Base-by-base conservation (phyloP, 306 rosid genomes). In the Cercis canadensis region DNA sequence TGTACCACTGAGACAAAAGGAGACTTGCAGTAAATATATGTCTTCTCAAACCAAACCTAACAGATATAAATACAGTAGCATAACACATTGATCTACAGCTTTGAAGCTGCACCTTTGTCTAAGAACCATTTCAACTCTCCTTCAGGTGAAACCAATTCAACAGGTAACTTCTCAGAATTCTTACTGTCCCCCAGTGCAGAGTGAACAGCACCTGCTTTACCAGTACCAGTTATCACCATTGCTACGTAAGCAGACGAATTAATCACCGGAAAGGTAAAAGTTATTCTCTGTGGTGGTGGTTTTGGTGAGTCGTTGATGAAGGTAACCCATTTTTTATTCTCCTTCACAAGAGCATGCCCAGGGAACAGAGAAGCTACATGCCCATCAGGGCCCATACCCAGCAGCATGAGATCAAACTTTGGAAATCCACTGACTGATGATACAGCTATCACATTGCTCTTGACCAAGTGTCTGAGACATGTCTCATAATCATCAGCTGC, bases 311-410 rank as follows among this genome's bases (percentile, higher is more conserved):
- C 95, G 78, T 64, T 81, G 16, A 94, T 81, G 83, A 62, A 86
- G 74, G 92, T 62, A 40, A 94, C 97, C 99, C 99, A 94, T 74
- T 75, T 91, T 67, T 87, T 64, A 61, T 84, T 83, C 82, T 94
- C 99, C 11, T 78, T 60, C 67, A 82, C 62, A 57, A 91, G 99
- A 67, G 88, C 87, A 82, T 94, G 97, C 17, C 96, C 95, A 0
- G 99, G 99, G 84, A 94, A 94, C 46, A 94, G 79, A 65, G 99
- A 94, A 75, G 99, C 99, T 44, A 91, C 84, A 17, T 94, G 99
- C 33, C 99, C 97, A 70, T 94, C 99, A 49, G 99, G 99, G 41
- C 99, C 99, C 99, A 94, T 94, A 14, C 99, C 99, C 21, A 94
- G 80, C 64, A 94, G 96, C 87, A 83, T 83, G 77, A 94, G 90